Percentiles rank a stretch among this genome's conserved stretches.
These are phyloP conservation scores for Ganoderma leucocontextum DNA, from an alignment of 1,284 basidiomycete species.

Conservation along the genomic window DNA sequence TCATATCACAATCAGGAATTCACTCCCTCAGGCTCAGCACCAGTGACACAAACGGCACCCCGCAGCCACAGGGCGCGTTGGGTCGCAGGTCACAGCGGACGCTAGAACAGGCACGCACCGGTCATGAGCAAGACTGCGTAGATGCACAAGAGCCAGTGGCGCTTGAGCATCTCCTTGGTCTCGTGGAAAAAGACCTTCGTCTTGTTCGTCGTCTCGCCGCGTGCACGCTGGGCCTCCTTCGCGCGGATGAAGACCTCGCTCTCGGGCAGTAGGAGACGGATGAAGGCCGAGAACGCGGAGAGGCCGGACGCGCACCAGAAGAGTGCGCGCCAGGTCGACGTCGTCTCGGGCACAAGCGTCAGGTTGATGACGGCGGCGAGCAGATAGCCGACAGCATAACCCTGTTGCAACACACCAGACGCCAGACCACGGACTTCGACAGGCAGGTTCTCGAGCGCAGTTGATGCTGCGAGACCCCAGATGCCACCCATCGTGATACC, in stretches of 20 bases:
- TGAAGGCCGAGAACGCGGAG: conserved; percentile 74
- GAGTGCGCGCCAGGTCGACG: conserved; percentile 63
- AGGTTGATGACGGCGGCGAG: conserved; percentile 79
- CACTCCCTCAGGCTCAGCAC: background rate
- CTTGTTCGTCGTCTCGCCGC: conserved; percentile 55
- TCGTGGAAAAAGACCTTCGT: conserved; percentile 81
- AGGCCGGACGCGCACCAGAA: conserved; percentile 81
- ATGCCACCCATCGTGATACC: conserved; percentile 91
- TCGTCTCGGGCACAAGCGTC: conserved; percentile 64
- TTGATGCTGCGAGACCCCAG: conserved; percentile 81
- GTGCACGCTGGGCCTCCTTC: conserved; percentile 56
- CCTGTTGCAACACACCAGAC: conserved; percentile 83
- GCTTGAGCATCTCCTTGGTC: conserved; percentile 78
- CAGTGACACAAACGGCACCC: background rate
- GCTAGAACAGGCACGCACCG: conserved; percentile 51
- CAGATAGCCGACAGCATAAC: conserved; percentile 63
- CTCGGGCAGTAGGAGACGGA: conserved; percentile 84
- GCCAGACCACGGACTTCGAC: conserved; percentile 87
- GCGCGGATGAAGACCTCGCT: conserved; percentile 78
- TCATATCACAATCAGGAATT: conserved; percentile 18
- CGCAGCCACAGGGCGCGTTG: background rate
- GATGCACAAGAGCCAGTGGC: conserved; percentile 87
- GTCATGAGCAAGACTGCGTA: conserved; percentile 86
- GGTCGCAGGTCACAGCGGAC: background rate
- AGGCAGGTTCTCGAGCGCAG: conserved; percentile 91